phyloP scores from a whole-genome alignment of 768 basidiomycete genomes.

The Tricholoma saponaceum region DNA sequence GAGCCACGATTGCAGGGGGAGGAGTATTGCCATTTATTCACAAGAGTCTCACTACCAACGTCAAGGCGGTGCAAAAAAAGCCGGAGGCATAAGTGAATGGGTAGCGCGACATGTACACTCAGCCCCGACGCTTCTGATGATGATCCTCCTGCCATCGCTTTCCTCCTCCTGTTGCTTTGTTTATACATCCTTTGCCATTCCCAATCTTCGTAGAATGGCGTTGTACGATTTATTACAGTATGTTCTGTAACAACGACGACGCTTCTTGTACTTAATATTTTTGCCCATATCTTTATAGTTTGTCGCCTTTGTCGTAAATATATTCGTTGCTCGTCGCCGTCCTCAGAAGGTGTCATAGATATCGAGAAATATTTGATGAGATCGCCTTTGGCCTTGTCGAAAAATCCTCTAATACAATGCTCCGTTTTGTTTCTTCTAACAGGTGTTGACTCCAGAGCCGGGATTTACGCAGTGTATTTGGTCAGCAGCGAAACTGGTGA shows the following conservation, averaged over 20 bases:
- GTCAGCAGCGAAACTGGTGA: too few relatives aligned
- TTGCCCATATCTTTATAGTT: conserved; percentile 15
- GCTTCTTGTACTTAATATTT: conserved; percentile 9
- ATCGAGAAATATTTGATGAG: neutral
- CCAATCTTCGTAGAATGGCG: conserved; percentile 3
- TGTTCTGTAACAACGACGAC: conserved; percentile 10
- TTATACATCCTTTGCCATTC: conserved; percentile 5
- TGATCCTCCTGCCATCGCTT: neutral
- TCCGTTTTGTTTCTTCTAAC: too few relatives aligned
- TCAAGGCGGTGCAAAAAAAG: conserved; percentile 46
- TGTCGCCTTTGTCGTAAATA: neutral
- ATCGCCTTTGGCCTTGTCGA: neutral
- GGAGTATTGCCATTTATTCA: conserved; percentile 88
- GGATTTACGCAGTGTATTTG: too few relatives aligned
- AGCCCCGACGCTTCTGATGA: neutral
- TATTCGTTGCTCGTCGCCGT: neutral
- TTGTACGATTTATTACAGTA: conserved; percentile 8
- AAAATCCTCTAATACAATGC: too few relatives aligned
- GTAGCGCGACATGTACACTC: neutral
- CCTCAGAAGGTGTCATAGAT: neutral
- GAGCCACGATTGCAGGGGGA: conserved; percentile 90
- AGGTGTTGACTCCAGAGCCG: too few relatives aligned
- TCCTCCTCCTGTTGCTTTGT: neutral
- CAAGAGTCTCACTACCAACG: conserved; percentile 65
- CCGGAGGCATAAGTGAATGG: conserved; percentile 23